These are phyloP conservation scores for Barnettozyma wickerhamii DNA, from an alignment of 805 yeast species.

Conservation along the genomic window DNA sequence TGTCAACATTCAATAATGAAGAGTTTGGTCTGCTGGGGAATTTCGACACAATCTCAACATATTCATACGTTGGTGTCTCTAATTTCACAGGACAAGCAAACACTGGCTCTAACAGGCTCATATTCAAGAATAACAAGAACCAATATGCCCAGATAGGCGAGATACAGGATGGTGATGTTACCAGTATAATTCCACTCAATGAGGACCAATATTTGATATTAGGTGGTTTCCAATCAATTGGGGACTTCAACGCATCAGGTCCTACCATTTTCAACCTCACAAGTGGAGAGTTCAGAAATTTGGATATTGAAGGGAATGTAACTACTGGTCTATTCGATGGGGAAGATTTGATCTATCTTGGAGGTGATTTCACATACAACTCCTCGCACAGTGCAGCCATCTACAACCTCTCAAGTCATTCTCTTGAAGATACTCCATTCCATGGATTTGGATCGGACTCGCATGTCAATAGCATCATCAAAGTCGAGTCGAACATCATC, in stretches of 20 bases:
- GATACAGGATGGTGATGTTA: conserved; percentile 19
- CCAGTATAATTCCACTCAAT: conserved; percentile 27
- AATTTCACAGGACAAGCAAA: conserved; percentile 25
- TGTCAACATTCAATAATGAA: conserved; percentile 17
- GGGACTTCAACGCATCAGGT: conserved; percentile 21
- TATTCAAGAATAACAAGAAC: conserved; percentile 14
- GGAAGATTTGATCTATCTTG: conserved; percentile 59
- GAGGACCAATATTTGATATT: conserved; percentile 29
- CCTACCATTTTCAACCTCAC: conserved; percentile 33
- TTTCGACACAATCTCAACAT: conserved; percentile 33
- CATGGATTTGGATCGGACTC: conserved; percentile 68
- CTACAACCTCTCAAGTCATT: conserved; percentile 46
- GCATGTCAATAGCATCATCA: conserved; percentile 56
- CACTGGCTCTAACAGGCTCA: conserved; percentile 15
- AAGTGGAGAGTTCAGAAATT: conserved; percentile 18
- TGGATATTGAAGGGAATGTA: conserved; percentile 34
- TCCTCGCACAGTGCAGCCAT: conserved; percentile 55
- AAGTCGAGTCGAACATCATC: conserved; percentile 49
- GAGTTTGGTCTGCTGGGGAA: conserved; percentile 30
- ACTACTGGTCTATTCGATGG: conserved; percentile 44
- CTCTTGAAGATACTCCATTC: conserved; percentile 54
- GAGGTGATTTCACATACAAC: conserved; percentile 67
- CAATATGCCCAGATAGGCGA: conserved; percentile 19
- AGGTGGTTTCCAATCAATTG: conserved; percentile 25
- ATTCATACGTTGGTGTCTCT: conserved; percentile 32